A percentile compares a stretch with the other conserved stretches of the same genome.
These are phyloP conservation scores for Magnaporthales sp. DNA, from an alignment of 2,329 filamentous ascomycete species.

Conservation along the genomic window DNA sequence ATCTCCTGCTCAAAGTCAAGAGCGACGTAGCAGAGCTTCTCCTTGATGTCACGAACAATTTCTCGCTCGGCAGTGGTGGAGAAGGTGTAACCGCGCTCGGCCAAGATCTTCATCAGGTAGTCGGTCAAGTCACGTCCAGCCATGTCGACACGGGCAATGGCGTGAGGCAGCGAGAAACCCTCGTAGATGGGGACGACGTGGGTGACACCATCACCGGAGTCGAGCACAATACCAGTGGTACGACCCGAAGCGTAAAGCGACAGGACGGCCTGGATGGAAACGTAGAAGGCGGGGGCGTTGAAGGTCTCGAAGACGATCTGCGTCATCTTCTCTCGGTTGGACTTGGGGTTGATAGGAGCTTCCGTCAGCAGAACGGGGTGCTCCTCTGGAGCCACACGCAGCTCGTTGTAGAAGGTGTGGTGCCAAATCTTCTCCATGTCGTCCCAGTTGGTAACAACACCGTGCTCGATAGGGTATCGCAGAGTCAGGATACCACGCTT, in stretches of 20 bases:
- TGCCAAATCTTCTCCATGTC: conserved; percentile 99
- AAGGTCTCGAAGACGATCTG: conserved; percentile 99
- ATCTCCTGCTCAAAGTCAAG: conserved; percentile 99
- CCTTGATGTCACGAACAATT: conserved; percentile 99
- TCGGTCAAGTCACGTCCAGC: conserved; percentile 99
- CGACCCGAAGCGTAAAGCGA: conserved; percentile 99
- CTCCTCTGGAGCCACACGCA: conserved; percentile 99
- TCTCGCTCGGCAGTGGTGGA: conserved; percentile 99
- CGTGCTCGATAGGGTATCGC: conserved; percentile 99
- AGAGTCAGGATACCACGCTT: conserved; percentile 99
- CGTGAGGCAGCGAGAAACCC: conserved; percentile 99
- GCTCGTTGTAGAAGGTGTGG: conserved; percentile 99
- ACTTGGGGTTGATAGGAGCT: conserved; percentile 99
- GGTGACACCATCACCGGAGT: conserved; percentile 99
- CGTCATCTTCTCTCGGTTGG: conserved; percentile 99
- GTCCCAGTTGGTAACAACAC: conserved; percentile 99
- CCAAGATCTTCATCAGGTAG: conserved; percentile 99
- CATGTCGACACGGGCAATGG: conserved; percentile 99
- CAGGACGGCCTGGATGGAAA: conserved; percentile 98
- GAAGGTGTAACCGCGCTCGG: conserved; percentile 99
- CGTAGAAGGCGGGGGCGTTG: conserved; percentile 99
- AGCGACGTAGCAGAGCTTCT: conserved; percentile 99
- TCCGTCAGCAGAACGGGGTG: conserved; percentile 98
- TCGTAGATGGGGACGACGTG: conserved; percentile 99
- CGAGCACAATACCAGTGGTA: conserved; percentile 99